Evolutionary conservation across 2,329 filamentous ascomycete species (phyloP).

Genomic region (Cryphonectria radicalis): DNA sequence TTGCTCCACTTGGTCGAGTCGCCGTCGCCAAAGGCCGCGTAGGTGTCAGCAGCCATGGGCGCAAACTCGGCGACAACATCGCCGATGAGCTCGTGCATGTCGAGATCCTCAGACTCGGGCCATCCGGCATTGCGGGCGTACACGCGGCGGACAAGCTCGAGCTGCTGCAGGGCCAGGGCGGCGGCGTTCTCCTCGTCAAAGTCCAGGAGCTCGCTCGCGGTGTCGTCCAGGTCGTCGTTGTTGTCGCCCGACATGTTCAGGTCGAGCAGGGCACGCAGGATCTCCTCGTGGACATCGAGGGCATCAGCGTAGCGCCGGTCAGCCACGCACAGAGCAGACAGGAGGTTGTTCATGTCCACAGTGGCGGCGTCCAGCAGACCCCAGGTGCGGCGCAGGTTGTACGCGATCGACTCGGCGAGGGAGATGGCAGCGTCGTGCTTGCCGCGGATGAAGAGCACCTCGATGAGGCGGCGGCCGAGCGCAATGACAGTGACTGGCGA

Average conservation of each 20-base stretch:
- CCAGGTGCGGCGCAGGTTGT: constrained; percentile 31
- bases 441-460: constrained; percentile 29
- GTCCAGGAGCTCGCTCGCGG: constrained; percentile 27
- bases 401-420: constrained; percentile 30
- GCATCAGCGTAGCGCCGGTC: constrained; percentile 29
- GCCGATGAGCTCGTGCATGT: constrained; percentile 28
- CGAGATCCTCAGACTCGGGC: constrained; percentile 28
- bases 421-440: constrained; percentile 28
- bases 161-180: constrained; percentile 29
- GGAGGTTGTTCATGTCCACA: constrained; percentile 31
- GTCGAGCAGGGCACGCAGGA: constrained; percentile 29
- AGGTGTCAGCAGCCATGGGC: constrained; percentile 25
- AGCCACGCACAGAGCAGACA: constrained; percentile 28
- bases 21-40: constrained; percentile 27
- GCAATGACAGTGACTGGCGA: constrained; percentile 29
- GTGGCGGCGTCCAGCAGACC: constrained; percentile 29
- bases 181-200: constrained; percentile 29
- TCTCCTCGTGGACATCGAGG: constrained; percentile 29
- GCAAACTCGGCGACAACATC: constrained; percentile 29
- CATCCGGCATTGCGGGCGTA: constrained; percentile 30
- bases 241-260: constrained; percentile 27
- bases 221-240: constrained; percentile 21
- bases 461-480: constrained; percentile 28
- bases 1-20: constrained; percentile 29
- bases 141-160: constrained; percentile 29